A percentile compares a stretch with the other conserved stretches of the same genome.
Conservation (phyloP, 495 filamentous ascomycete genomes). For the Apodospora peruviana region DNA sequence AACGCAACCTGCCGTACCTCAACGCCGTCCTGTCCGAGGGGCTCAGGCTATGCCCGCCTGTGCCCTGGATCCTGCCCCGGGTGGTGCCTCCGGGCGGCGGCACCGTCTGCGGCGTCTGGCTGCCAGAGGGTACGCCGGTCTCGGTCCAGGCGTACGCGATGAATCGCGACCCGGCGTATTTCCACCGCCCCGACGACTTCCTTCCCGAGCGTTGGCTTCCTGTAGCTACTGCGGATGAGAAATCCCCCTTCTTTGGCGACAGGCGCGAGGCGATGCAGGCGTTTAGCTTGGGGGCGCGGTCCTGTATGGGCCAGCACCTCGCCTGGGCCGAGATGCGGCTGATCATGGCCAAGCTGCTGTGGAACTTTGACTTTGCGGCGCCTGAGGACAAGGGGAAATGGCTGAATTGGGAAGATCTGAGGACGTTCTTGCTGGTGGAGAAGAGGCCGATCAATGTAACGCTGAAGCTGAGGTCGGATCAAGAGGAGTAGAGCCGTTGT, state of each 20-base stretch:
- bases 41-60: slow-evolving; percentile 32
- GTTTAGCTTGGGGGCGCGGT: slow-evolving; percentile 48
- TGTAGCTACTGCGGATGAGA: slow-evolving; percentile 27
- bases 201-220: slow-evolving; percentile 44
- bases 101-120: slow-evolving; percentile 23
- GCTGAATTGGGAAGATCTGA: slow-evolving; percentile 5
- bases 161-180: slow-evolving; percentile 14
- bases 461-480: slow-evolving; percentile 3
- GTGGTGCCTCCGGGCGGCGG: slow-evolving; percentile 23
- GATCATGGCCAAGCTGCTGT: slow-evolving; percentile 45
- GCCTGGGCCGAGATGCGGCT: slow-evolving; percentile 48
- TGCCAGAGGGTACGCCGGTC: slow-evolving; percentile 26
- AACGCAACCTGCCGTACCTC: slow-evolving; percentile 33
- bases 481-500: too few species aligned
- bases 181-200: slow-evolving; percentile 16
- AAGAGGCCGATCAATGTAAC: slow-evolving; percentile 4
- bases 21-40: slow-evolving; percentile 42
- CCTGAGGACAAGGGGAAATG: slow-evolving; percentile 1
- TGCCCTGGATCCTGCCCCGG: slow-evolving; percentile 27
- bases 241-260: slow-evolving; percentile 32
- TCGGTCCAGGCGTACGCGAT: slow-evolving; percentile 27
- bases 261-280: slow-evolving; percentile 41
- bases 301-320: slow-evolving; percentile 50
- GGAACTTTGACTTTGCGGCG: slow-evolving; percentile 42
- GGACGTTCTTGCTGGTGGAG: slow-evolving; percentile 5